Evolutionary conservation across 2,329 filamentous ascomycete genomes (phyloP).

Genomic region (Acephala macrosclerotiorum): DNA sequence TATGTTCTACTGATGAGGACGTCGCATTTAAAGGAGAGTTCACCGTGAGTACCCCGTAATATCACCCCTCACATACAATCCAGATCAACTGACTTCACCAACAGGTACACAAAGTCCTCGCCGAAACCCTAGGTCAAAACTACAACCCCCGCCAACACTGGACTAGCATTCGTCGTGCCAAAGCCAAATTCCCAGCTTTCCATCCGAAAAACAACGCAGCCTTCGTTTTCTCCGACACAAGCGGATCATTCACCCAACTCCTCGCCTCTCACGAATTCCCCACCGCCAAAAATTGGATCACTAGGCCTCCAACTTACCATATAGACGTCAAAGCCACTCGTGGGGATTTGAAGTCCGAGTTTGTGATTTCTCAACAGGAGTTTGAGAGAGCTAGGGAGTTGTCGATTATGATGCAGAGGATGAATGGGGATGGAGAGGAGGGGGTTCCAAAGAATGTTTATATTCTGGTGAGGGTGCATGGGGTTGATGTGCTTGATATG

Average conservation of each 20-base stretch:
- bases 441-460: conserved; percentile 16
- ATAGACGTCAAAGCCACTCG: conserved; percentile 16
- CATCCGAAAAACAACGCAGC: background rate
- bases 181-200: conserved; percentile 7
- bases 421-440: conserved; percentile 10
- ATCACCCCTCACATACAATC: background rate
- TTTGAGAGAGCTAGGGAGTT: conserved; percentile 9
- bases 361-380: conserved; percentile 6
- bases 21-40: conserved; percentile 16
- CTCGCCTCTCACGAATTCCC: conserved; percentile 11
- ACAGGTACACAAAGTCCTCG: conserved; percentile 13
- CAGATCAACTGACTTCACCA: background rate
- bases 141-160: conserved; percentile 14
- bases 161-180: conserved; percentile 7
- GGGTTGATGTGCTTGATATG: conserved; percentile 4
- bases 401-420: conserved; percentile 16
- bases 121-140: conserved; percentile 7
- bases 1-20: background rate
- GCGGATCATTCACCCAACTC: conserved; percentile 17
- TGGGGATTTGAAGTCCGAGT: conserved; percentile 7
- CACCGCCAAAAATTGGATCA: conserved; percentile 10
- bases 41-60: background rate
- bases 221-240: conserved; percentile 14
- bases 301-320: conserved; percentile 17
- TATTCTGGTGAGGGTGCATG: conserved; percentile 15